Conservation (phyloP, 2,329 filamentous ascomycete species). For the Alternaria triticimaculans region DNA sequence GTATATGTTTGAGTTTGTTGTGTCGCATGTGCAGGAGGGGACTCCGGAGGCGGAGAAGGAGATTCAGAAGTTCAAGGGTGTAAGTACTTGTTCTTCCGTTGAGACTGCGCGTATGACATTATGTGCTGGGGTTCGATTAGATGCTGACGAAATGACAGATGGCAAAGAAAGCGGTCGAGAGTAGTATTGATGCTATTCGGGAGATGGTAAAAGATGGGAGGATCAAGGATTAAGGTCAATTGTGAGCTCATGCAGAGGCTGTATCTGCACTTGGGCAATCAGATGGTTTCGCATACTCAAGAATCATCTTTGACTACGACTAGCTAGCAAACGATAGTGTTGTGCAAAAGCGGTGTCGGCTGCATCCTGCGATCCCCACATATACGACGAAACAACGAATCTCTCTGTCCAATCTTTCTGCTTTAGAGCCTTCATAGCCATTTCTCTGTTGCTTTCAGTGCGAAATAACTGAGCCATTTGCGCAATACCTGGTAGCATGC, state of each 20-base stretch:
- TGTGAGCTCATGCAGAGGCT: background rate
- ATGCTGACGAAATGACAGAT: conserved; percentile 28
- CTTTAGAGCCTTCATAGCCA: background rate
- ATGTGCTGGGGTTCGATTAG: background rate
- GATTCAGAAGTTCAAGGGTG: conserved; percentile 30
- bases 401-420: background rate
- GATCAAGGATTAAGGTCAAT: conserved; percentile 26
- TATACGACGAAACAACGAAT: background rate
- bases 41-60: conserved; percentile 44
- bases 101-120: background rate
- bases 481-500: background rate
- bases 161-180: conserved; percentile 53
- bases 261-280: background rate
- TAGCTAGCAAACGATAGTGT: background rate
- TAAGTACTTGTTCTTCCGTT: too few species aligned
- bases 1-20: conserved; percentile 54
- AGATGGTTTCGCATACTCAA: background rate
- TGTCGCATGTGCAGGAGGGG: conserved; percentile 45
- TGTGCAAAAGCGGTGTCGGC: background rate
- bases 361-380: background rate
- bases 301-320: background rate
- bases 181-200: conserved; percentile 52
- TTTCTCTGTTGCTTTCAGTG: background rate
- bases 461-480: background rate
- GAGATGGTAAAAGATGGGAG: conserved; percentile 51